These are phyloP conservation scores for Sorghum bicolor DNA, from an alignment of 176 grass and related monocot genomes.

Conservation along the genomic window Sorghum_bicolor_NCBIv3 NC_012872.2:51647501-51648000, in stretches of 20 bases:
- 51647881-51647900: not conserved
- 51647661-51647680: not conserved
- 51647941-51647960: not conserved
- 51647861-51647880: not conserved
- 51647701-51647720: not conserved
- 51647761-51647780: not conserved
- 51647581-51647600: conserved; percentile 25
- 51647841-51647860: no score
- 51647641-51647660: not conserved
- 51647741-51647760: not conserved
- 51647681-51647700: not conserved
- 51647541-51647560: conserved; percentile 32
- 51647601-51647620: not conserved
- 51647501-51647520: conserved; percentile 27
- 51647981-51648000: not conserved
- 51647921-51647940: not conserved
- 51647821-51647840: not conserved
- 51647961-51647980: not conserved
- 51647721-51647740: not conserved
- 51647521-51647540: conserved; percentile 25
- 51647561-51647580: conserved; percentile 53
- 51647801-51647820: conserved; percentile 20
- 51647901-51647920: not conserved
- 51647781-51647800: not conserved
- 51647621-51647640: not conserved